Conservation (phyloP, 345 rosid genomes). For the Punica granatum region DNA sequence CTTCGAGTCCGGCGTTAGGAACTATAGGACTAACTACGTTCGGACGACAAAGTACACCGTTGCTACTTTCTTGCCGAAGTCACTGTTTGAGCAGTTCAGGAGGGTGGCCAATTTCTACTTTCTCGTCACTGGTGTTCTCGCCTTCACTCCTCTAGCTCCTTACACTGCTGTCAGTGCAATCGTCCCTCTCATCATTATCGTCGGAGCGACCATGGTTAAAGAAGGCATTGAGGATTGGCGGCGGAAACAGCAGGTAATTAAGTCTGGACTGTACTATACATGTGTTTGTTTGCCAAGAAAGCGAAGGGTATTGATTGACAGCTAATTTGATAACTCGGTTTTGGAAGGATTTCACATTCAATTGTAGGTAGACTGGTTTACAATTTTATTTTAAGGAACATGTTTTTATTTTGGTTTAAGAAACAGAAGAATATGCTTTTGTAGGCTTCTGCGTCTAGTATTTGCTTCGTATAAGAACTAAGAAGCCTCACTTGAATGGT, state of each 20-base stretch:
- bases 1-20: constrained; percentile 39
- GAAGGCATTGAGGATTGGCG: constrained; percentile 83
- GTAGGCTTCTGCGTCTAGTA: background rate
- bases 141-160: constrained; percentile 78
- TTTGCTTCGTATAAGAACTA: background rate
- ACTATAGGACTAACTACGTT: constrained; percentile 52
- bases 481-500: background rate
- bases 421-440: background rate
- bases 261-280: background rate
- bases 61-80: constrained; percentile 75
- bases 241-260: constrained; percentile 64
- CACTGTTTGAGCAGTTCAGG: constrained; percentile 93
- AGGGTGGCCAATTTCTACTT: constrained; percentile 96
- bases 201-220: constrained; percentile 75
- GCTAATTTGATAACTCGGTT: background rate
- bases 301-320: no score
- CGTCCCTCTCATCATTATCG: constrained; percentile 60
- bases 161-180: constrained; percentile 65
- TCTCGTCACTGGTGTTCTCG: constrained; percentile 51
- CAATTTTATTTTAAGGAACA: no score
- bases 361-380: background rate
- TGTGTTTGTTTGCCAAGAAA: background rate
- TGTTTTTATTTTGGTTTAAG: background rate
- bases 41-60: constrained; percentile 66
- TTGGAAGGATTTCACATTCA: background rate